These are phyloP conservation scores for Ceratocystis ficicola DNA, from an alignment of 2,329 filamentous ascomycete species.

Conservation along the genomic window DNA sequence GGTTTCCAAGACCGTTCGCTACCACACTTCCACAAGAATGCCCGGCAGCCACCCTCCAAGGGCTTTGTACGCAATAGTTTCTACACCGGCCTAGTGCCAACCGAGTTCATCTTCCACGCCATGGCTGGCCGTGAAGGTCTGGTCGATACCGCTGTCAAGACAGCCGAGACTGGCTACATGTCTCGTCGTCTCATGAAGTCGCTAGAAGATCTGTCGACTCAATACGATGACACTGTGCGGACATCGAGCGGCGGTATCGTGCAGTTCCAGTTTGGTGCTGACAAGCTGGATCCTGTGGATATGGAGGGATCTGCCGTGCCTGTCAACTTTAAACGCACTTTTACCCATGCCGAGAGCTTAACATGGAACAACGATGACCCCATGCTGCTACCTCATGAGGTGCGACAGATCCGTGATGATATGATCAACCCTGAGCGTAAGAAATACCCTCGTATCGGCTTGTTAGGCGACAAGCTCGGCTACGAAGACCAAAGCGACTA, in stretches of 20 bases:
- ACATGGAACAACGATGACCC: conserved; percentile 70
- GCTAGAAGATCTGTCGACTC: conserved; percentile 81
- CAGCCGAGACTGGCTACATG: conserved; percentile 98
- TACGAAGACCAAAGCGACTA: conserved; percentile 60
- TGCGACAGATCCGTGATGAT: conserved; percentile 53
- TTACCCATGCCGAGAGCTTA: conserved; percentile 62
- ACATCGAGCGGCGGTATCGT: conserved; percentile 82
- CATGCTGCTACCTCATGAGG: conserved; percentile 61
- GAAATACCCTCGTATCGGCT: conserved; percentile 48
- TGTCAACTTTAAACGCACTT: conserved; percentile 84
- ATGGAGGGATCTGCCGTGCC: conserved; percentile 94
- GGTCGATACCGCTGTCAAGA: conserved; percentile 97
- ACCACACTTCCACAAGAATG: conserved; percentile 90
- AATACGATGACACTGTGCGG: conserved; percentile 89
- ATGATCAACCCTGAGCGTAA: conserved; percentile 56
- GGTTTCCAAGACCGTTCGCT: conserved; percentile 92
- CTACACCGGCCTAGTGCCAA: conserved; percentile 79
- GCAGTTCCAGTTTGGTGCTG: conserved; percentile 94
- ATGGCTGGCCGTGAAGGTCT: conserved; percentile 97
- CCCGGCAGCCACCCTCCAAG: conserved; percentile 83
- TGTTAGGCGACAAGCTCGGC: conserved; percentile 50
- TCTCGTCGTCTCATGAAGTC: conserved; percentile 97
- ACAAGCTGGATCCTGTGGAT: conserved; percentile 88
- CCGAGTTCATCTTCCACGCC: conserved; percentile 95
- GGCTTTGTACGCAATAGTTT: conserved; percentile 97